Evolutionary conservation across 805 yeast species (phyloP), one percentile per base, ranked within the genome.

Genomic region (Yamadazyma sp.): DNA sequence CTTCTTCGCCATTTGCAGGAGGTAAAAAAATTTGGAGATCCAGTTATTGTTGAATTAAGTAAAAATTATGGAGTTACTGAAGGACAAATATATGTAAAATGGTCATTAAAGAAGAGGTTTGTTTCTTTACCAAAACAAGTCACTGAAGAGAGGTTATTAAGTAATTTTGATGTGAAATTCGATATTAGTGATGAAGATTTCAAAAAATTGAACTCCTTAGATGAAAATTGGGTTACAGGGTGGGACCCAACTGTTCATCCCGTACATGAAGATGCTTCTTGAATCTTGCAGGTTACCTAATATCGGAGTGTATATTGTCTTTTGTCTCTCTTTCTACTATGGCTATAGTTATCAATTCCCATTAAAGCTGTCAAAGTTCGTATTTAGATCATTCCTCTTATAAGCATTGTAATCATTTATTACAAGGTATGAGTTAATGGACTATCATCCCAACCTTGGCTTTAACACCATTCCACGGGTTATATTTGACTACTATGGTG

Each of bases 1-100:
- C 94, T 1, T 88, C 74, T 59, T 79, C 93, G 7, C 96, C 96
- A 6, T 70, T 88, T 49, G 79, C 82, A 2, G 73, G 73, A 16
- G 37, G 28, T 8, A 3, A 17, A 4, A 3, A 33, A 19, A 23
- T 33, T 80, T 29, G 55, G 68, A 27, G 84, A 82, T 54, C 75
- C 78, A 1, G 71, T 60, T 32, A 64, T 84, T 33, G 50, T 58
- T 15, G 55, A 50, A 22, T 65, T 83, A 40, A 77, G 81, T 23
- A 52, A 66, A 25, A 70, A 69, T 38, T 71, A 71, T 26, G 66
- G 67, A 3, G 68, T 72, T 21, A 50, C 81, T 7, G 64, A 73
- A 13, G 82, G 80, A 16, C 31, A 33, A 20, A 17, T 33, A 10
- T n/a, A 27, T 23, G 22, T 33, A 9, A 27, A 33, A 22, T 86